phyloP scores from a whole-genome alignment of 192 early-diverging fungal genomes.

The Powellomyces hirtus region DNA sequence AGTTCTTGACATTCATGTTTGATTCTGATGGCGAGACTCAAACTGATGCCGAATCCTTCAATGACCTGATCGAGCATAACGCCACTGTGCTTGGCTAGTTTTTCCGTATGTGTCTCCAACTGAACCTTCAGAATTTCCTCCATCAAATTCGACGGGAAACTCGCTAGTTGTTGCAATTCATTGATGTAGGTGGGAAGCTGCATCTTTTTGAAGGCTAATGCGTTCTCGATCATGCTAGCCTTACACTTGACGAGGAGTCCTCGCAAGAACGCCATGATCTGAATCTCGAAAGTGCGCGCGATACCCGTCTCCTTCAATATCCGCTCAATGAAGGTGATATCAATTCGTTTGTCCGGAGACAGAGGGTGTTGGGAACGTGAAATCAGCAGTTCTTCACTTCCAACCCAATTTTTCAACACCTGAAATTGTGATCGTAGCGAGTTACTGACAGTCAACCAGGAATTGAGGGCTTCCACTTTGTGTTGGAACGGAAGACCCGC shows the following conservation, averaged over 20 bases:
- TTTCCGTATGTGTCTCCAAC: slow-evolving; percentile 61
- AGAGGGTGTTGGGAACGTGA: slow-evolving; percentile 52
- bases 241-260: slow-evolving; percentile 63
- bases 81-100: slow-evolving; percentile 53
- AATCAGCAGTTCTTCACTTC: slow-evolving; percentile 64
- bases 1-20: slow-evolving; percentile 69
- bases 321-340: slow-evolving; percentile 80
- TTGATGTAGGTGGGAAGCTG: slow-evolving; percentile 67
- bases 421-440: slow-evolving; percentile 68
- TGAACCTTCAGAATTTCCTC: slow-evolving; percentile 73
- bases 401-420: slow-evolving; percentile 82
- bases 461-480: slow-evolving; percentile 68
- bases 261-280: slow-evolving; percentile 57
- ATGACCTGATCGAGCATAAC: slow-evolving; percentile 74
- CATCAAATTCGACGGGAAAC: slow-evolving; percentile 77
- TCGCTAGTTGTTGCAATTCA: slow-evolving; percentile 67
- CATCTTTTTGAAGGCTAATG: slow-evolving; percentile 63
- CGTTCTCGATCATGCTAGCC: slow-evolving; percentile 66
- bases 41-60: slow-evolving; percentile 72
- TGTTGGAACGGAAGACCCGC: slow-evolving; percentile 64
- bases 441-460: slow-evolving; percentile 73
- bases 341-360: slow-evolving; percentile 39
- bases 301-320: slow-evolving; percentile 81
- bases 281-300: slow-evolving; percentile 64
- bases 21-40: slow-evolving; percentile 69